Conservation (phyloP, 176 grass and related monocot species). For the Zea luxurians region DNA sequence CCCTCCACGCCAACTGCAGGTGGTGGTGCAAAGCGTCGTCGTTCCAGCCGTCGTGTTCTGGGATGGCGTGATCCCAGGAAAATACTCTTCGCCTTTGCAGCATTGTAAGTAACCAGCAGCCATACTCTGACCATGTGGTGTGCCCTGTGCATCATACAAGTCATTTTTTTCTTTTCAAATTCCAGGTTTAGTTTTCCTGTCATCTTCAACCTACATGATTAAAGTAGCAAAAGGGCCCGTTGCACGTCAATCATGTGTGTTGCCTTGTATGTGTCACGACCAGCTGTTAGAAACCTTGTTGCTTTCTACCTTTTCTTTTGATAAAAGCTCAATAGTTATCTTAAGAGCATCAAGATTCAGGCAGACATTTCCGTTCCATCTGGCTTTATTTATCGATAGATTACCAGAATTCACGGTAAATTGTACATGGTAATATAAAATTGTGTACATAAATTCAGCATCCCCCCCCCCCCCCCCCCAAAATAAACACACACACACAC, state of each 20-base stretch:
- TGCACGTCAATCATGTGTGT: not conserved
- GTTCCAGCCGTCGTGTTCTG: constrained; percentile 17
- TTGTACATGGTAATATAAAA: not conserved
- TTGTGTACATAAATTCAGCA: not conserved
- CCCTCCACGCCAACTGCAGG: constrained; percentile 38
- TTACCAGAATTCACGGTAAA: not conserved
- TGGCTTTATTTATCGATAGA: no score
- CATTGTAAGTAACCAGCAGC: constrained; percentile 34
- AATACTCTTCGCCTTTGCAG: constrained; percentile 48
- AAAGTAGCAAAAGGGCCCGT: constrained; percentile 3
- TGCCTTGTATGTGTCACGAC: constrained; percentile 6
- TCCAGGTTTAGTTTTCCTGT: not conserved
- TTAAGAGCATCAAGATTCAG: not conserved
- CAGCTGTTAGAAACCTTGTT: constrained; percentile 26
- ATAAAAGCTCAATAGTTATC: not conserved
- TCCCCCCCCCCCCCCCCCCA: no score
- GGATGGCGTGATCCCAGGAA: constrained; percentile 46
- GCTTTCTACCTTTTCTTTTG: constrained; percentile 31
- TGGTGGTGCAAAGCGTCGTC: constrained; percentile 37
- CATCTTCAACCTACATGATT: not conserved
- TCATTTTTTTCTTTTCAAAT: not conserved
- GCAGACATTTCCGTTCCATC: not conserved
- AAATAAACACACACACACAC: no score
- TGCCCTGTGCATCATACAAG: not conserved
- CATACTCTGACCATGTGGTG: not conserved